A percentile compares a stretch with the other conserved stretches of the same genome.
Evolutionary conservation across 306 rosid species (phyloP).

Genomic region (Lathyrus oleraceus): DNA sequence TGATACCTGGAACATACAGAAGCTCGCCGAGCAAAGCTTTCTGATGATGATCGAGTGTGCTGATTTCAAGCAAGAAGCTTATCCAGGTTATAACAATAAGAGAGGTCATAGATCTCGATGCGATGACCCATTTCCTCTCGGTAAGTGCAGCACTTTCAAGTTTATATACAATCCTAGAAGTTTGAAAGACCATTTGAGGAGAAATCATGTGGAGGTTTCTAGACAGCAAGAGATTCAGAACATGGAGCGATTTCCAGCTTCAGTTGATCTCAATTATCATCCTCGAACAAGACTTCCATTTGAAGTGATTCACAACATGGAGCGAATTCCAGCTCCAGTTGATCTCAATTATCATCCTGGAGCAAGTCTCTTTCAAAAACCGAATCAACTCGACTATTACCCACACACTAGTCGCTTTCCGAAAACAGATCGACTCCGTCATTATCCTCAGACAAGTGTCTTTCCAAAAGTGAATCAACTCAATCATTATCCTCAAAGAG

Average conservation of each 20-base stretch:
- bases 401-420: background rate
- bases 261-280: conserved; percentile 8
- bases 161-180: conserved; percentile 32
- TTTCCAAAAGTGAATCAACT: background rate
- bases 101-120: conserved; percentile 52
- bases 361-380: background rate
- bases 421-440: background rate
- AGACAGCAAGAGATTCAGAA: background rate
- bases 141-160: conserved; percentile 60
- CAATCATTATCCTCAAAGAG: background rate
- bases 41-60: conserved; percentile 36
- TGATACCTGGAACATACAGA: conserved; percentile 39
- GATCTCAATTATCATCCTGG: conserved; percentile 9
- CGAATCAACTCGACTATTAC: background rate
- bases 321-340: conserved; percentile 8
- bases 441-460: background rate
- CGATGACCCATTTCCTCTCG: conserved; percentile 54
- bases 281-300: too few relatives aligned
- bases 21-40: conserved; percentile 37
- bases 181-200: background rate
- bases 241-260: conserved; percentile 4
- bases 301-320: background rate
- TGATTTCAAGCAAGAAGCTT: conserved; percentile 52
- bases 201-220: background rate
- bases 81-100: conserved; percentile 55